A percentile compares a stretch with the other conserved stretches of the same genome.
Conservation (phyloP, 768 basidiomycete species). For the Leccinum variicolor region DNA sequence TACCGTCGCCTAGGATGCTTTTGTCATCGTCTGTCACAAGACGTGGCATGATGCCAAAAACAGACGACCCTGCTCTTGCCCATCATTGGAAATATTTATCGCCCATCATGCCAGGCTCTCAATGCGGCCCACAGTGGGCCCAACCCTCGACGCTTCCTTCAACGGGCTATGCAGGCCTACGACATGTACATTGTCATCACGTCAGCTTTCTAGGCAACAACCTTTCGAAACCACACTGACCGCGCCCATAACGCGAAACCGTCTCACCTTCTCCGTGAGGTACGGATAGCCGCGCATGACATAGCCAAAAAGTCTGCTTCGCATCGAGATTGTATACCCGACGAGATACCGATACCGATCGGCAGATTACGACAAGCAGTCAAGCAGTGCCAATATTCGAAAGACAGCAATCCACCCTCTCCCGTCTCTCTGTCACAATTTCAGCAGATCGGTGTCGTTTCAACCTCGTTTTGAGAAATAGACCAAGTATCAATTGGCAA, state of each 20-base stretch:
- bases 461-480: not conserved
- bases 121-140: not conserved
- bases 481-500: not conserved
- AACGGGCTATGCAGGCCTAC: not conserved
- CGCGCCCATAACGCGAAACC: slow-evolving; percentile 6
- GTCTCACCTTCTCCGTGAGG: not conserved
- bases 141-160: not conserved
- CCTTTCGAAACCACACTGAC: not conserved
- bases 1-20: not conserved
- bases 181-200: slow-evolving; percentile 6
- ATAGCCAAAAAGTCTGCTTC: slow-evolving; percentile 8
- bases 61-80: not conserved
- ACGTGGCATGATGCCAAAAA: slow-evolving; percentile 2
- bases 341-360: not conserved
- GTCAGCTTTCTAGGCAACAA: not conserved
- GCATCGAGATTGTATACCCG: not conserved
- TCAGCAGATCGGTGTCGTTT: not conserved
- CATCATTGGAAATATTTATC: not conserved
- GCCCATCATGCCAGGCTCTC: not conserved
- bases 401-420: not conserved
- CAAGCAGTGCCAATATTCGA: not conserved
- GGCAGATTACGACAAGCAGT: slow-evolving; percentile 5
- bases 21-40: not conserved
- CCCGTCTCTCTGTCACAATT: not conserved
- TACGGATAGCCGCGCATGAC: not conserved